Evolutionary conservation across 2,329 filamentous ascomycete genomes (phyloP).

Genomic region (Diaporthe ampelina): DNA sequence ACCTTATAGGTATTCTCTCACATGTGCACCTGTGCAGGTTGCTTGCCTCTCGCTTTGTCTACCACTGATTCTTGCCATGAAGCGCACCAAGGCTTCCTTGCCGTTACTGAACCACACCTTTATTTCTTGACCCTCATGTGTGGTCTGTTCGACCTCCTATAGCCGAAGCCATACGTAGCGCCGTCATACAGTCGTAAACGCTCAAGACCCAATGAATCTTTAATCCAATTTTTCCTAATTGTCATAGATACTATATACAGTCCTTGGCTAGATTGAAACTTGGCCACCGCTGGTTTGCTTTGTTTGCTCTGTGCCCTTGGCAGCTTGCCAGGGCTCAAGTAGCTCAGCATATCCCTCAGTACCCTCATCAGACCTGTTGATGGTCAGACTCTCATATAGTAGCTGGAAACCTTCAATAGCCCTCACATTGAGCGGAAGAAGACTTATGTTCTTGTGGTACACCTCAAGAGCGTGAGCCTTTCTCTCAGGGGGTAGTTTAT

Average conservation of each 20-base stretch:
- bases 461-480: constrained; percentile 35
- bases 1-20: background rate
- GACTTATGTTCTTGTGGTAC: constrained; percentile 39
- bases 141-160: background rate
- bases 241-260: background rate
- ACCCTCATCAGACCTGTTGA: constrained; percentile 39
- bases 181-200: too few relatives aligned
- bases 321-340: constrained; percentile 1
- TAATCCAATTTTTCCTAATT: too few relatives aligned
- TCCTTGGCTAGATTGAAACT: background rate
- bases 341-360: constrained; percentile 41
- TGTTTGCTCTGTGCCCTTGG: background rate
- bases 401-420: constrained; percentile 38
- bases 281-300: background rate
- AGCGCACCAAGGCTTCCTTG: background rate
- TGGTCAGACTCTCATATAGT: background rate
- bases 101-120: background rate
- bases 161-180: too few relatives aligned
- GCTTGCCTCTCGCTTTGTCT: background rate
- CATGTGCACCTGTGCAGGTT: background rate
- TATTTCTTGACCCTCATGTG: background rate
- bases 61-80: background rate
- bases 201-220: too few relatives aligned
- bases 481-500: constrained; percentile 40
- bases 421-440: constrained; percentile 41